phyloP scores from a whole-genome alignment of 306 rosid genomes.

The Vigna unguiculata region DNA sequence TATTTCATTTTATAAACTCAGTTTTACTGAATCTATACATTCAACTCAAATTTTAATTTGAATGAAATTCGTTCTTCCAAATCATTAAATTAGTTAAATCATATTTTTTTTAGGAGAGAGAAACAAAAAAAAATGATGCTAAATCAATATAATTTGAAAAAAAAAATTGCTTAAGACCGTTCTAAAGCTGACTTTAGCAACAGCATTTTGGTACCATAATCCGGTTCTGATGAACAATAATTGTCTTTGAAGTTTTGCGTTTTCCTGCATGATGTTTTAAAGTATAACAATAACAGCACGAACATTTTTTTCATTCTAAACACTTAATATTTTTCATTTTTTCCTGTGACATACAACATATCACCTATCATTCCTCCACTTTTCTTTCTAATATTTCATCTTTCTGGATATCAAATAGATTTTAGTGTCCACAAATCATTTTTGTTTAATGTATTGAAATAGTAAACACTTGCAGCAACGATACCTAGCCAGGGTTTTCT shows the following conservation, averaged over 20 bases:
- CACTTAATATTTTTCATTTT: too few species aligned
- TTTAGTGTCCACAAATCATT: not conserved
- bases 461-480: not conserved
- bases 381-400: too few species aligned
- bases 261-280: not conserved
- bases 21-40: too few species aligned
- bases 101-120: conserved; percentile 75
- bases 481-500: too few species aligned
- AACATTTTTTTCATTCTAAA: not conserved
- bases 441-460: not conserved
- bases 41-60: conserved; percentile 14
- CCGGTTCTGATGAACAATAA: not conserved
- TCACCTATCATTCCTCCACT: too few species aligned
- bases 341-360: too few species aligned
- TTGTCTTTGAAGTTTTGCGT: not conserved
- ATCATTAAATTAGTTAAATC: conserved; percentile 16
- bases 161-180: not conserved
- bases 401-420: not conserved
- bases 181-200: not conserved
- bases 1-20: too few species aligned
- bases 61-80: not conserved
- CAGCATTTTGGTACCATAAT: too few species aligned
- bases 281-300: not conserved
- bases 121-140: too few species aligned
- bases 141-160: not conserved